Percentiles rank a stretch among this genome's conserved stretches.
Evolutionary conservation across 1,139 yeast species (phyloP).

Genomic region (Scheffersomyces titani): DNA sequence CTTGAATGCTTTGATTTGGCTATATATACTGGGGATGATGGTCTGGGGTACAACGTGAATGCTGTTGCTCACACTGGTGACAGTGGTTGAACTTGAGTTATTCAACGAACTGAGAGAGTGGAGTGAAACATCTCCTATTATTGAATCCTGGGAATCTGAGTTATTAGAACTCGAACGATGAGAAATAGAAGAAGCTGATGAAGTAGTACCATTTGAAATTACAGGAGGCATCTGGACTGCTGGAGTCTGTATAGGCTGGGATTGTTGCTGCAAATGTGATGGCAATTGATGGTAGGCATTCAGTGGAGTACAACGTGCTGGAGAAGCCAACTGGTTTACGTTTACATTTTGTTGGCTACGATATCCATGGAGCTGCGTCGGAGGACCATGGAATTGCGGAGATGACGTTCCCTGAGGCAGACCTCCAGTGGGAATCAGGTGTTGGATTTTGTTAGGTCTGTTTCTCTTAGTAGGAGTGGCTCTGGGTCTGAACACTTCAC

Average conservation of each 20-base stretch:
- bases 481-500: slow-evolving; percentile 55
- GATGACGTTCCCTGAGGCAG: not conserved
- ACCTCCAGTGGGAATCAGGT: not conserved
- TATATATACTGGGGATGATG: slow-evolving; percentile 6
- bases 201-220: not conserved
- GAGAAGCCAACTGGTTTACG: not conserved
- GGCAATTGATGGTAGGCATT: slow-evolving; percentile 1
- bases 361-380: not conserved
- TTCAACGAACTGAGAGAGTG: slow-evolving; percentile 6
- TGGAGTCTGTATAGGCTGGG: not conserved
- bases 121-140: slow-evolving; percentile 4
- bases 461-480: slow-evolving; percentile 37
- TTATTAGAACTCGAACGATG: slow-evolving; percentile 5
- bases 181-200: slow-evolving; percentile 3
- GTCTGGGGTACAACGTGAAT: not conserved
- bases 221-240: not conserved
- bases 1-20: not conserved
- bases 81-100: slow-evolving; percentile 2
- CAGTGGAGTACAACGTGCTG: slow-evolving; percentile 2
- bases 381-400: not conserved
- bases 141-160: slow-evolving; percentile 6
- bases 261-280: not conserved
- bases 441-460: slow-evolving; percentile 33
- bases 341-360: not conserved
- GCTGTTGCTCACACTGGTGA: slow-evolving; percentile 2